Base-by-base conservation (phyloP, 2,329 filamentous ascomycete species). In the Lizonia empirigonia region DNA sequence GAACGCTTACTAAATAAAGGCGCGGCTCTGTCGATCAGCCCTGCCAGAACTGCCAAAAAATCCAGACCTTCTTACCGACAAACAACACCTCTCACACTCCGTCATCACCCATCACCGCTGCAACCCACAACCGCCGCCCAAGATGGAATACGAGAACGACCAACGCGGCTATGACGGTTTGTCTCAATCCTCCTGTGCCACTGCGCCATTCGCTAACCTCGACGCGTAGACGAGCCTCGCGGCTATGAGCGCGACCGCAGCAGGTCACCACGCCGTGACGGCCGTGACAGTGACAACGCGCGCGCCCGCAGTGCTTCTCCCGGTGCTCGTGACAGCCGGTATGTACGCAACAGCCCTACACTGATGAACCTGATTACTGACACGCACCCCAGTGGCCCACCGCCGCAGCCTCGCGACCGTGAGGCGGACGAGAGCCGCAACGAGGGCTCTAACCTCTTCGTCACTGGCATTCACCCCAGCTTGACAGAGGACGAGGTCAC, bases 371-470 rank as follows among this genome's bases (percentile, higher is more conserved):
- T 19, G 5, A 2, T 13, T 20, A 45, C 59, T 72, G n/a, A 70
- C 57, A 18, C 30, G 23, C 37, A 20, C 23, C 16, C 23, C 76
- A 82, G 74, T 67, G 79, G 72, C 72, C 76, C 76, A 37, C 75
- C 77, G 32, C 76, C 75, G 39, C 75, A 77, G 35, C 72, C 76
- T 39, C 77, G 78, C 59, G 70, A 76, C 53, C 76, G 77, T 57
- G 89, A 94, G 90, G 84, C 36, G 81, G 89, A 94, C 63, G 89
- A 88, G 64, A 88, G 92, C 58, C 74, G 89, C 71, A 99, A 99
- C 78, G 89, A 91, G 58, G 94, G 94, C 65, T 97, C 94, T 63
- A 99, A 99, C 80, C 88, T 99, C 53, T 99, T 99, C 75, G 94
- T 99, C 62, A 99, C 94, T 59, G 94, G 94, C 65, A 99, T 99